Base-by-base conservation (phyloP, 1,284 basidiomycete species). In the Fistulina hepatica region DNA sequence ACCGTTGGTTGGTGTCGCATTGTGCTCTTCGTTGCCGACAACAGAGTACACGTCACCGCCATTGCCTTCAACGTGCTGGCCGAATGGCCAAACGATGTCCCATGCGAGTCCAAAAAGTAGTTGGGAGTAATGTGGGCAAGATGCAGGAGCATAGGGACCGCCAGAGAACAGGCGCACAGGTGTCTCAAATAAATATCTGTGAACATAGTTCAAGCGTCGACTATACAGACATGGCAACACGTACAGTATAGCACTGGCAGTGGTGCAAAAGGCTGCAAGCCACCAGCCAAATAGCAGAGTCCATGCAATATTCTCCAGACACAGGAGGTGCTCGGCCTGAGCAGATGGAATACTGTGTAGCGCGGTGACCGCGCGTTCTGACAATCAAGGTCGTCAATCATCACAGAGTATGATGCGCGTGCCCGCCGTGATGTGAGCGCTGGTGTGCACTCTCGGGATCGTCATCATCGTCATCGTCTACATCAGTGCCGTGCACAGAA, bases 51-150 rank as follows among this genome's bases (percentile, higher is more conserved):
- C 55, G 21, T 69, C 62, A 17, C 66, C 65, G 16, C 73, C 55
- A 43, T 85, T 83, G 5, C 92, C 89, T 58, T 97, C 93, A 41
- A 99, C 90, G 54, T 97, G 98, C 59, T 97, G 97, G 24, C 90
- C 94, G 56, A 99, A 99, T 2, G 95, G 95, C 95, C 95, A 98
- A 23, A 81, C 75, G 40, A 98, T 74, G 58, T 99, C 98, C 80
- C 91, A 94, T 2, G 88, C 93, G 9, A 98, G 64, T 16, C 94
- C 95, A 52, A 81, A 91, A 2, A 95, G 65, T 15, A 97, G 75
- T n/a, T 75, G 76, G 3, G 89, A 79, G 54, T 97, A 98, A 31
- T 78, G 76, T 39, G 68, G 73, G 13, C 91, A 88, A 11, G 93
- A 93, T 34, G 70, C 61, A 12, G 93, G 86, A 13, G 85, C 62